These are phyloP conservation scores for Lachancea waltii DNA, from an alignment of 805 yeast species.

Conservation along the genomic window DNA sequence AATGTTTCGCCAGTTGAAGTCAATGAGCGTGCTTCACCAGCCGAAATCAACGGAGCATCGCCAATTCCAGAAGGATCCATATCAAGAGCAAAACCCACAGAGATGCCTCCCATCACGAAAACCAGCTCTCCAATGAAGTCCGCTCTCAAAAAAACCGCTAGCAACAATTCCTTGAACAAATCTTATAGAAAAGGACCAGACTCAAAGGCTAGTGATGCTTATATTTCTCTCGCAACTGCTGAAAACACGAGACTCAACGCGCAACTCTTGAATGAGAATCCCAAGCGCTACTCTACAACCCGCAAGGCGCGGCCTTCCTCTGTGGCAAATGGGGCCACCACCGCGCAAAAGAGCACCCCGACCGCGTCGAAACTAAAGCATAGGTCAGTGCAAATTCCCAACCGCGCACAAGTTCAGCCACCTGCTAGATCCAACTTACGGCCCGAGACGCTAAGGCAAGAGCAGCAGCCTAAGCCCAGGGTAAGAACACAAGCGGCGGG, in stretches of 20 bases:
- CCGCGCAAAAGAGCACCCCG: conserved; percentile 3
- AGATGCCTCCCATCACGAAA: conserved; percentile 8
- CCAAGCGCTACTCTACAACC: conserved; percentile 8
- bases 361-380: conserved; percentile 8
- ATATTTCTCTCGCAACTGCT: conserved; percentile 65
- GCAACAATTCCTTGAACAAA: conserved; percentile 15
- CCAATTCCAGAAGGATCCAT: too few relatives aligned
- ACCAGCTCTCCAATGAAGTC: conserved; percentile 39
- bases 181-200: conserved; percentile 10
- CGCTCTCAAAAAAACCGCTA: conserved; percentile 34
- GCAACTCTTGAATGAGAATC: conserved; percentile 38
- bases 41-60: too few relatives aligned
- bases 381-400: conserved; percentile 2
- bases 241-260: conserved; percentile 75
- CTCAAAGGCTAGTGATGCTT: conserved; percentile 55
- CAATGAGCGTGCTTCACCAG: neutral
- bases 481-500: conserved; percentile 8
- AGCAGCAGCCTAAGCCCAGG: conserved; percentile 36
- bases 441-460: conserved; percentile 2
- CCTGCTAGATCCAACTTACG: conserved; percentile 8
- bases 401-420: conserved; percentile 2
- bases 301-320: conserved; percentile 23
- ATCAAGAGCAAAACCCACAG: too few relatives aligned
- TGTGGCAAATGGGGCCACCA: conserved; percentile 9
- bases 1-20: neutral